These are phyloP conservation scores for Capsella rubella DNA, from an alignment of 441 rosid genomes.

Conservation along the genomic window DNA sequence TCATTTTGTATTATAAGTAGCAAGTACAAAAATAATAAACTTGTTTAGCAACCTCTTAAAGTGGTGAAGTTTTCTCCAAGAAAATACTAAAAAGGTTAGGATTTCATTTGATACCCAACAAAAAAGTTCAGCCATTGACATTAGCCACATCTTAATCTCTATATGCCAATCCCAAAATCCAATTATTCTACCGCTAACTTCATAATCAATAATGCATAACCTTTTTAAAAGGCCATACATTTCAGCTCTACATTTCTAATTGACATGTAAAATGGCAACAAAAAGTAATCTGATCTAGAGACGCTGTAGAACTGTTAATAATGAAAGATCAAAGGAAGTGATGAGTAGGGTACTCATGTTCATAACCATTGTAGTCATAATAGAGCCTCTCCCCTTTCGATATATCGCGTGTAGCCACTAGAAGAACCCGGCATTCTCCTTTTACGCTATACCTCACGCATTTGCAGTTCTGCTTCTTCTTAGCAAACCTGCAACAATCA, in stretches of 20 bases:
- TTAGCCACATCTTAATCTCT: slow-evolving; percentile 6
- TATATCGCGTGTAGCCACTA: slow-evolving; percentile 92
- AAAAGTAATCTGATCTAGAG: slow-evolving; percentile 23
- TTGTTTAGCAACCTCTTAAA: slow-evolving; percentile 1
- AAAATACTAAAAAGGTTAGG: background rate
- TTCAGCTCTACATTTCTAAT: slow-evolving; percentile 33
- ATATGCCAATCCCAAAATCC: slow-evolving; percentile 17
- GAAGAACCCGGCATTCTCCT: slow-evolving; percentile 84
- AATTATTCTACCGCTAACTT: slow-evolving; percentile 25
- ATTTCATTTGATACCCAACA: slow-evolving; percentile 13
- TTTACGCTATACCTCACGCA: slow-evolving; percentile 88
- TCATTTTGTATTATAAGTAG: background rate
- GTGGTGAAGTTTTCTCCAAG: background rate
- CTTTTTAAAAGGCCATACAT: slow-evolving; percentile 32
- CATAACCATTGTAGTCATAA: slow-evolving; percentile 74
- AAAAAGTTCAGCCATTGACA: slow-evolving; percentile 8
- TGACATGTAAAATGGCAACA: slow-evolving; percentile 30
- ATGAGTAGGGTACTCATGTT: slow-evolving; percentile 75
- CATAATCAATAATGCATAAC: slow-evolving; percentile 30
- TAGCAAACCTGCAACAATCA: slow-evolving; percentile 74
- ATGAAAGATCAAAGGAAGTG: slow-evolving; percentile 58
- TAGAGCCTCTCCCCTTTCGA: slow-evolving; percentile 73
- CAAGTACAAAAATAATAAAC: background rate
- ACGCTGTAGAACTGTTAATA: slow-evolving; percentile 46
- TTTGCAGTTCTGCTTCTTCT: slow-evolving; percentile 92